Evolutionary conservation across 805 yeast species (phyloP), one percentile per base, ranked within the genome.

Genomic region (Metschnikowia lunata): DNA sequence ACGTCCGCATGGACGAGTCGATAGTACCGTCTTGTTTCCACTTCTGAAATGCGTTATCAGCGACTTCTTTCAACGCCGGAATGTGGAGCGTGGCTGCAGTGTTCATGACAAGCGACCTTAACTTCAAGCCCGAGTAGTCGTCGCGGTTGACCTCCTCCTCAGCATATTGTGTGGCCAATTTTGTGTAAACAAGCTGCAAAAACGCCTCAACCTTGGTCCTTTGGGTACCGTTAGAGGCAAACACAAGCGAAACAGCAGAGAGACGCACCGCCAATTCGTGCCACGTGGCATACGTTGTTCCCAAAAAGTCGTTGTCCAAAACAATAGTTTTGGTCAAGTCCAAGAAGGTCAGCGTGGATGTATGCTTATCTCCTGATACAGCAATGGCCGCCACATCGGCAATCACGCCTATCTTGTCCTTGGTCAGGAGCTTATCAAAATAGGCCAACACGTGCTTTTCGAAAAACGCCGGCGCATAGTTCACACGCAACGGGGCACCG

Each of bases 361-460:
- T 57, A 18, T 62, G 49, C 23, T 14, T 14, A 30, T 66, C 56
- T 6, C 80, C 81, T 1, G 80, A 66, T 42, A 69, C 67, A 3
- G 81, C 75, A 29, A 73, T 70, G 1, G 80, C 66, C 1, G 72
- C 64, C 3, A 71, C 57, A 57, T 80, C 85, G 1, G 82, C 79
- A 42, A 80, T 61, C 28, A 80, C 59, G 1, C 80, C 82, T 46
- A 80, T 74, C 49, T 72, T 74, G 51, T 79, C 83, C 42, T 67
- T 70, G 4, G 75, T 58, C 4, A 76, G 61, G 28, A 79, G 58
- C 26, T 59, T 46, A 13, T 56, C 57, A 33, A 77, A 54, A 48
- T 71, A 61, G 0, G 69, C 61, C 30, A 70, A 57, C 26, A 78
- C 63, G 40, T 73, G 66, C 6, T 64, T 57, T 12, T 69, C 58